Conservation (phyloP, 805 yeast genomes). For the Saturnispora dispora region DNA sequence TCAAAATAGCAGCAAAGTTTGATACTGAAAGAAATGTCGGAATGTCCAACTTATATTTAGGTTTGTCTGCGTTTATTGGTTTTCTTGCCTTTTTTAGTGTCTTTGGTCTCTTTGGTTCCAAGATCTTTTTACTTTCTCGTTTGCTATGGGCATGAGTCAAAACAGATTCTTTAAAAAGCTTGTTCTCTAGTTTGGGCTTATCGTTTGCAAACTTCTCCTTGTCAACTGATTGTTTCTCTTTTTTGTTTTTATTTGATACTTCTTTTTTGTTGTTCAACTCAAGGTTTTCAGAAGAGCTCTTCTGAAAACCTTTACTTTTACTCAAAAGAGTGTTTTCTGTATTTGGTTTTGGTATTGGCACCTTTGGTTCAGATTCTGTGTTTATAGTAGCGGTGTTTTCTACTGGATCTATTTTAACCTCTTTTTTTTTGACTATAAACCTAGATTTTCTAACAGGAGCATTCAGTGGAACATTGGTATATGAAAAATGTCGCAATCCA, state of each 20-base stretch:
- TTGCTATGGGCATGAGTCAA: neutral
- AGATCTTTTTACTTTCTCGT: slow-evolving; percentile 4
- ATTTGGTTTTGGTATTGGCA: neutral
- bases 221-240: neutral
- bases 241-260: neutral
- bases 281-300: neutral
- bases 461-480: neutral
- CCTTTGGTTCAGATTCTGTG: neutral
- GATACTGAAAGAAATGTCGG: slow-evolving; percentile 77
- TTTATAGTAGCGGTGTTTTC: neutral
- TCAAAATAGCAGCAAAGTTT: slow-evolving; percentile 64
- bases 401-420: neutral
- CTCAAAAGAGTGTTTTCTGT: neutral
- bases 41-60: slow-evolving; percentile 31
- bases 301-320: neutral
- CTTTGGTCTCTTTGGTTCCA: slow-evolving; percentile 7
- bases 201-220: neutral
- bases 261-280: neutral
- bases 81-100: slow-evolving; percentile 8
- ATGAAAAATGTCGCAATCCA: neutral
- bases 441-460: slow-evolving; percentile 5
- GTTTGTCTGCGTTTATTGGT: neutral
- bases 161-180: neutral
- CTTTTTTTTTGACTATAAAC: neutral
- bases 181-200: neutral